These are phyloP conservation scores for Pseudogymnoascus destructans DNA, from an alignment of 2,329 filamentous ascomycete species.

Conservation along the genomic window DNA sequence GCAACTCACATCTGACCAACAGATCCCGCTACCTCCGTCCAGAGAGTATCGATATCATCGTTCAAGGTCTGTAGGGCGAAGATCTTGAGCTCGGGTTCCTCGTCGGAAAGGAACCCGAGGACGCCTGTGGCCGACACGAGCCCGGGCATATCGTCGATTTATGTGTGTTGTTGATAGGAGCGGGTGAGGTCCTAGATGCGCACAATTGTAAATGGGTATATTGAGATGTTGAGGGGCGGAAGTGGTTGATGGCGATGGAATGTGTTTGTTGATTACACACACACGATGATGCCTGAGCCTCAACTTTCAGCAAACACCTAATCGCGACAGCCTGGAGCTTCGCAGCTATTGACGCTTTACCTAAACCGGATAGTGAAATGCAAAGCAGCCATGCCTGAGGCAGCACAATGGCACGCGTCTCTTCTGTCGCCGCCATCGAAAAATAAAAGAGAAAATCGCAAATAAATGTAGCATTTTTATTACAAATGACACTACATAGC, in stretches of 20 bases:
- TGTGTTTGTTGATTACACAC: conserved; percentile 9
- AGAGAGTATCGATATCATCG: conserved; percentile 90
- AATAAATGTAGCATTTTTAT: conserved; percentile 5
- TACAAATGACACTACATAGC: background rate
- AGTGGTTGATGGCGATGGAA: conserved; percentile 9
- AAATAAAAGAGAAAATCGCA: background rate
- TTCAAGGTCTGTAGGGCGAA: conserved; percentile 94
- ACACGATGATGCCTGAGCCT: conserved; percentile 6
- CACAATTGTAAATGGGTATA: background rate
- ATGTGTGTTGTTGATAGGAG: conserved; percentile 9
- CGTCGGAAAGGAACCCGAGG: conserved; percentile 87
- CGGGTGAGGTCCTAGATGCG: background rate
- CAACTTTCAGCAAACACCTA: conserved; percentile 9
- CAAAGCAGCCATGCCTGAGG: background rate
- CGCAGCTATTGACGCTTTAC: background rate
- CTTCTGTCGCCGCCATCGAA: background rate
- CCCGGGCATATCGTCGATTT: conserved; percentile 58
- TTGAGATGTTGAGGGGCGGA: background rate
- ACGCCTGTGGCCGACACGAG: conserved; percentile 90
- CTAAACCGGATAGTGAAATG: background rate
- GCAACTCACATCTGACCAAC: conserved; percentile 77
- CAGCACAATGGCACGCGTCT: background rate
- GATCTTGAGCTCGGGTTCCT: conserved; percentile 84
- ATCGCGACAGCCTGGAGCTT: conserved; percentile 7
- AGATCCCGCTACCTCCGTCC: conserved; percentile 90